Percentiles rank a stretch among this genome's conserved stretches.
These are phyloP conservation scores for Penicillium hesseltinei DNA, from an alignment of 2,329 filamentous ascomycete species.

Conservation along the genomic window DNA sequence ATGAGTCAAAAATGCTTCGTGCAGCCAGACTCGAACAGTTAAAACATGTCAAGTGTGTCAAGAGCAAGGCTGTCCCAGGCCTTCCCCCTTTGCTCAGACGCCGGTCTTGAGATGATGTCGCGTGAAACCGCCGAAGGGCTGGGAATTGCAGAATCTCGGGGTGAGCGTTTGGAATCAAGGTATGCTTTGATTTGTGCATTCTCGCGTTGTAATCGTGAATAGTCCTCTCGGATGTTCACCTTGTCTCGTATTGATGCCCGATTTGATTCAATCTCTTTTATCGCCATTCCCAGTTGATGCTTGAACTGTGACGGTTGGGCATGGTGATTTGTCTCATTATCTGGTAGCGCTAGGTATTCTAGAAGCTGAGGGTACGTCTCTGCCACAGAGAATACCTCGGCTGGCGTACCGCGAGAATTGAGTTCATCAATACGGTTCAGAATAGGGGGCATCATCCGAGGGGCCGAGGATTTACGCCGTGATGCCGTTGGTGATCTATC, in stretches of 20 bases:
- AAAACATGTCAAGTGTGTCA: conserved; percentile 27
- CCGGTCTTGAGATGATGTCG: conserved; percentile 13
- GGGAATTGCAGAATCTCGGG: conserved; percentile 10
- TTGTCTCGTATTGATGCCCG: conserved; percentile 18
- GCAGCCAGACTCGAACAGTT: background rate
- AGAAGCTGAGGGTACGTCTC: conserved; percentile 15
- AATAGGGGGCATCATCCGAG: background rate
- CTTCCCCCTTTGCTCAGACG: conserved; percentile 16
- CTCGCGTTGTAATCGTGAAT: conserved; percentile 23
- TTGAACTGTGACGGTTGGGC: conserved; percentile 20
- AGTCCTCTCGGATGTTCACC: conserved; percentile 23
- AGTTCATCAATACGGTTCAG: background rate
- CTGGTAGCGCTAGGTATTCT: conserved; percentile 12
- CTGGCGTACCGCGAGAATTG: background rate
- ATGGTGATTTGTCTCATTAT: conserved; percentile 8
- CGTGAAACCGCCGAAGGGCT: conserved; percentile 3
- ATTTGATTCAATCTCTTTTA: conserved; percentile 24
- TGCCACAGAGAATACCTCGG: conserved; percentile 7
- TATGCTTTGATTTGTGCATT: conserved; percentile 24
- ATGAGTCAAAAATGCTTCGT: background rate
- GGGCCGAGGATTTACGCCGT: background rate
- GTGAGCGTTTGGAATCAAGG: conserved; percentile 15
- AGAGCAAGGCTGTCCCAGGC: conserved; percentile 28
- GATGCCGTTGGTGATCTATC: background rate
- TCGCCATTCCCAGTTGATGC: conserved; percentile 23